Conservation (phyloP, 495 filamentous ascomycete genomes). For the Diplogelasinospora grovesii region DNA sequence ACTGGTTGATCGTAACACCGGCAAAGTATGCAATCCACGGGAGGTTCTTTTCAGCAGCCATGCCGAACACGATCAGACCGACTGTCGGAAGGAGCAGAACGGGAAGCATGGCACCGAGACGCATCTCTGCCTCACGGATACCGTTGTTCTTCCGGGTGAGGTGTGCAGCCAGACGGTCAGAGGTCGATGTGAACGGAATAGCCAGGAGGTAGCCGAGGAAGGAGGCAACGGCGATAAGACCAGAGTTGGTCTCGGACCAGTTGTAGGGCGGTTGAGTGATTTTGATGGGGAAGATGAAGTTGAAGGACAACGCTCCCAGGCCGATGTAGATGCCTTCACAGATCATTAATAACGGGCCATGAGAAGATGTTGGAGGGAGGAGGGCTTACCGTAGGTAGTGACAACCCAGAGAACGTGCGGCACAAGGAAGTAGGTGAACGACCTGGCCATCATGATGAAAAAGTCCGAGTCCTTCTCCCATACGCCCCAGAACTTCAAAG, state of each 20-base stretch:
- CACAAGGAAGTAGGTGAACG: conserved; percentile 52
- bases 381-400: conserved; percentile 43
- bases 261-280: conserved; percentile 51
- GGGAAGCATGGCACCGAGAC: conserved; percentile 48
- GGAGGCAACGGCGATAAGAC: conserved; percentile 49
- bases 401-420: conserved; percentile 56
- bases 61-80: conserved; percentile 49
- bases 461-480: conserved; percentile 48
- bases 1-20: conserved; percentile 48
- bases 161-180: conserved; percentile 49
- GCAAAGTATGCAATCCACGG: conserved; percentile 53
- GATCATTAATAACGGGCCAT: background rate
- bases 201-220: conserved; percentile 47
- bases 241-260: conserved; percentile 50
- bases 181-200: conserved; percentile 50
- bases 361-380: background rate
- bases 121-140: conserved; percentile 58
- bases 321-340: conserved; percentile 48
- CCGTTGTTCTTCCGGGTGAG: conserved; percentile 48
- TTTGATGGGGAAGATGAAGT: conserved; percentile 53
- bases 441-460: conserved; percentile 48
- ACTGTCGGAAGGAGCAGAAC: conserved; percentile 48
- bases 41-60: conserved; percentile 45
- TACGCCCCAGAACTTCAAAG: conserved; percentile 42
- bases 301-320: conserved; percentile 51